Percentiles rank a stretch among this genome's conserved stretches.
Conservation (phyloP, 2,329 filamentous ascomycete genomes). For the Pezicula carpinea region DNA sequence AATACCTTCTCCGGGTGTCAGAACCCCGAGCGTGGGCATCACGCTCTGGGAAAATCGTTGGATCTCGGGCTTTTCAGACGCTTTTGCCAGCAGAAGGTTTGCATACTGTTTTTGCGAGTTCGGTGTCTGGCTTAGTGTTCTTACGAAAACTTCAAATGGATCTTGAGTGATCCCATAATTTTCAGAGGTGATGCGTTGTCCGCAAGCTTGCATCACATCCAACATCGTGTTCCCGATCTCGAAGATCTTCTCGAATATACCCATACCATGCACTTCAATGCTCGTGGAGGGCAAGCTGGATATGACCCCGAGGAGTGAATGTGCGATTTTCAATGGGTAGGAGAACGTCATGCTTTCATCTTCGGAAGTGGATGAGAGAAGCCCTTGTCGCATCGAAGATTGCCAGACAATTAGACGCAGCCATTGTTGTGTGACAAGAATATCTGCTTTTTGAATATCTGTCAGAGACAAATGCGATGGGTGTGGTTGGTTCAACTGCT, state of each 20-base stretch:
- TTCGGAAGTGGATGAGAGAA: constrained; percentile 52
- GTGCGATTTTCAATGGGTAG: constrained; percentile 57
- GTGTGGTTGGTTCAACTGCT: constrained; percentile 41
- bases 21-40: not conserved
- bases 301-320: constrained; percentile 46
- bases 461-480: constrained; percentile 33
- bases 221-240: constrained; percentile 40
- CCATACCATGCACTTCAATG: constrained; percentile 44
- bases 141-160: constrained; percentile 40
- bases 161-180: constrained; percentile 31
- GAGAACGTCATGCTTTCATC: constrained; percentile 58
- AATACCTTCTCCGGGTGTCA: not conserved
- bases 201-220: constrained; percentile 37
- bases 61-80: constrained; percentile 33
- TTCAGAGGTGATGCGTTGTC: constrained; percentile 12
- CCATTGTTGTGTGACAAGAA: constrained; percentile 68
- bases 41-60: constrained; percentile 13
- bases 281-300: constrained; percentile 35
- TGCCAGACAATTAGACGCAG: constrained; percentile 69
- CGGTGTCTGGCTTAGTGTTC: constrained; percentile 38
- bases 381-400: constrained; percentile 60
- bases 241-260: constrained; percentile 47
- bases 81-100: constrained; percentile 37
- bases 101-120: constrained; percentile 40
- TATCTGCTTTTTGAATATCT: constrained; percentile 64